Evolutionary conservation across 179 eudicot genomes (phyloP), one percentile per base, ranked within the genome.

Genomic region (Amaranthus tricolor): DNA sequence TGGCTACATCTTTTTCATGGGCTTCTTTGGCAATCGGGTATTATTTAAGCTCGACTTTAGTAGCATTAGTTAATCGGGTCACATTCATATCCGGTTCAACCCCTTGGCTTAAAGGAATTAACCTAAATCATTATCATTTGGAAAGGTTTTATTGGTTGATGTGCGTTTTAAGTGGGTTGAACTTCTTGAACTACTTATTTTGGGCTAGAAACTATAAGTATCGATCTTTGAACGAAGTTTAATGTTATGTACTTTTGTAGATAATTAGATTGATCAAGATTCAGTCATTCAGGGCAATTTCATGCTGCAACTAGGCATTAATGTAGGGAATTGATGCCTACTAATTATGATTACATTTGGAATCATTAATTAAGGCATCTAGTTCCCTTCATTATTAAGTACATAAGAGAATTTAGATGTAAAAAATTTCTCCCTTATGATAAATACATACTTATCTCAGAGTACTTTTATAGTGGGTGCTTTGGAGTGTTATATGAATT

Each of bases 1-100:
- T 91, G 78, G 91, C 98, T 66, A 92, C 96, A 0, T 81, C 97
- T 50, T 91, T 93, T 31, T 91, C 97, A 1, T 93, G 98, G 98
- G 93, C 92, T 12, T 93, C 98, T 17, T 74, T 91, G 49, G 97
- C 97, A 43, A 82, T 89, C 74, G 98, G 98, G 1, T 93, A 93
- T 79, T 93, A 89, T 72, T 81, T 93, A 12, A 93, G 98, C 81
- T 91, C 97, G 1, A 89, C 83, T 49, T 86, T 93, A 7, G 90
- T 93, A n/a, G 72, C 91, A 0, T 12, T 87, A 7, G 89, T 93
- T 75, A 91, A 91, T 69, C 78, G 78, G 11, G 44, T 88, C 69
- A 88, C 91, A 15, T 78, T 78, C 0, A 19, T 77, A 9, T 68
- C 82, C 13, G 74, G 81, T 10, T 86, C 86, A 67, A 82, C 66